Percentiles rank a stretch among this genome's conserved stretches.
Conservation (phyloP, 805 yeast genomes). For the Metschnikowia santaceciliae region DNA sequence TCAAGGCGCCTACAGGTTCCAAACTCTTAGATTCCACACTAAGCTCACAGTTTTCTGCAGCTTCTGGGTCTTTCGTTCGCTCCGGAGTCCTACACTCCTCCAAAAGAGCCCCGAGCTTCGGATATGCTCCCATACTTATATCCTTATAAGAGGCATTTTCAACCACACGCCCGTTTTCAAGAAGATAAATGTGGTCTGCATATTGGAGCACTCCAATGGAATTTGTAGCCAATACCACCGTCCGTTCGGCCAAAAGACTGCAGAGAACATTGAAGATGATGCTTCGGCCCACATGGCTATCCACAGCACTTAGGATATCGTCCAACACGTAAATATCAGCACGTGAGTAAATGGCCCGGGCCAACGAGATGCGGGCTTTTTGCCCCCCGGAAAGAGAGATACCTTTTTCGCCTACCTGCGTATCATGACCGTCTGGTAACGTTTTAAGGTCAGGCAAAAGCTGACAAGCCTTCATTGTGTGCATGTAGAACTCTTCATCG, state of each 20-base stretch:
- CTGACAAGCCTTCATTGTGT: constrained; percentile 36
- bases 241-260: constrained; percentile 26
- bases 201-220: constrained; percentile 9
- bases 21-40: no score
- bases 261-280: constrained; percentile 29
- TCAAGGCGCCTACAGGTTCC: no score
- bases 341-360: constrained; percentile 40
- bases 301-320: constrained; percentile 42
- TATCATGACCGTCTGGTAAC: constrained; percentile 39
- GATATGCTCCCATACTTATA: constrained; percentile 3
- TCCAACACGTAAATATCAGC: constrained; percentile 39
- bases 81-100: constrained; percentile 5
- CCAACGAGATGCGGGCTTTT: constrained; percentile 39
- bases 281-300: constrained; percentile 39
- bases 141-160: constrained; percentile 9
- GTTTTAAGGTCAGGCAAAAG: constrained; percentile 30
- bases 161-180: constrained; percentile 12
- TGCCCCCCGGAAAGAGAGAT: constrained; percentile 42
- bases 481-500: constrained; percentile 29
- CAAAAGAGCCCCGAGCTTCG: constrained; percentile 8
- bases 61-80: background rate
- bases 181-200: constrained; percentile 12
- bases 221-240: constrained; percentile 15
- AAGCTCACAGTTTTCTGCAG: no score
- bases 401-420: constrained; percentile 44